Conservation (phyloP, 768 basidiomycete species). For the Collybiopsis confluens region DNA sequence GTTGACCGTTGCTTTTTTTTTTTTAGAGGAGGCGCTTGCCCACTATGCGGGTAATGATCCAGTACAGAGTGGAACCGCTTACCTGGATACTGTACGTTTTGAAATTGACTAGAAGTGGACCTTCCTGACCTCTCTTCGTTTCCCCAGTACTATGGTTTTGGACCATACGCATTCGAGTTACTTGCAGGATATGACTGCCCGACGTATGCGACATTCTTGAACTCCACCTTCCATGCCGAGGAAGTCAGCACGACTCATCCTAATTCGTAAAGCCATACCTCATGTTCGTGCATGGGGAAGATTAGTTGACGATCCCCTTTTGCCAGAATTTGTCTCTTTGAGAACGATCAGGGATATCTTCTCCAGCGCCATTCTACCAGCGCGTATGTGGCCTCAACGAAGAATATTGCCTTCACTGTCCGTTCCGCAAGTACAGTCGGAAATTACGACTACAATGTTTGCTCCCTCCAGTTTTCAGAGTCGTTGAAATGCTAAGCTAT, state of each 20-base stretch:
- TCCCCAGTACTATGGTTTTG: constrained; percentile 3
- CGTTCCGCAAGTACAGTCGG: constrained; percentile 19
- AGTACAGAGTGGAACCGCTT: constrained; percentile 46
- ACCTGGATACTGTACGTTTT: constrained; percentile 31
- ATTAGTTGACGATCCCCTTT: neutral
- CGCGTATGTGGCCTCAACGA: constrained; percentile 15
- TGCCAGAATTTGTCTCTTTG: constrained; percentile 50
- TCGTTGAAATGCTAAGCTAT: neutral
- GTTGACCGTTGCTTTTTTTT: neutral
- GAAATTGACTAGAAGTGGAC: too few relatives aligned
- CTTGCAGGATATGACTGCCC: constrained; percentile 55
- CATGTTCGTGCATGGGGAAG: neutral
- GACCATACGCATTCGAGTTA: constrained; percentile 40
- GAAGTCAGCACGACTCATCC: constrained; percentile 34
- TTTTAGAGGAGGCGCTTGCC: neutral
- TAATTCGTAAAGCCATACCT: constrained; percentile 15
- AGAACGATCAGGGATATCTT: constrained; percentile 37
- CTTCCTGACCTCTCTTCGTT: neutral
- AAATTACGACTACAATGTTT: constrained; percentile 15
- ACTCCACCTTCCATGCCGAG: constrained; percentile 42
- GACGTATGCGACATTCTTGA: constrained; percentile 45
- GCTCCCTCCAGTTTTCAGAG: neutral
- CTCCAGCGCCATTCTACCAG: constrained; percentile 18
- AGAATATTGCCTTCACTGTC: constrained; percentile 17
- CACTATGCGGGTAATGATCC: constrained; percentile 45